Evolutionary conservation across 1,139 yeast species (phyloP), one percentile per base, ranked within the genome.

Genomic region (Entelexis paramagnoliae): DNA sequence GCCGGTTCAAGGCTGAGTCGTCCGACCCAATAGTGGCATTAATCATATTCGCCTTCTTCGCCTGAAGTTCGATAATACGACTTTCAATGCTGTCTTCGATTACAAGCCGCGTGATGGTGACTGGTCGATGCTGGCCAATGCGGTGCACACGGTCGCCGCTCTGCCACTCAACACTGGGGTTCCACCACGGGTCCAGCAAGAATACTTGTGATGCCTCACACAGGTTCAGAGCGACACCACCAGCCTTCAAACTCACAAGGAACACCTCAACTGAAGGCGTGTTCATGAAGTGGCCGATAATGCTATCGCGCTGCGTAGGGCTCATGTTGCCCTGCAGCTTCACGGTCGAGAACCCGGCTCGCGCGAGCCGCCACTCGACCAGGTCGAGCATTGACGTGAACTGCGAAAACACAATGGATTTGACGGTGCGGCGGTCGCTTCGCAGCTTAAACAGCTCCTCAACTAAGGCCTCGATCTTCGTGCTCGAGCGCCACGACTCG

Each of bases 151-250:
- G 80, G 67, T 93, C 99, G 71, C 95, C 95, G 47, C 95, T 84
- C 66, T 91, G 98, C 89, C 96, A 91, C 67, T 91, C 97, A 4
- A 88, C 94, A 61, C 95, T 83, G 0, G 97, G 97, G 64, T 91
- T 91, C 97, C 97, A 91, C 97, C 98, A 91, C 28, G 97, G 97
- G 63, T 91, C 98, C 73, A 91, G 74, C 48, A 91, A 74, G 60
- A 91, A 91, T 39, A 91, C 97, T 61, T 89, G 96, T 0, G 95
- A 87, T 0, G 98, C 98, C 64, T 93, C 98, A 63, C 96, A 89
- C 60, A 91, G 73, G 65, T 91, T 91, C 59, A 91, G 74, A 0
- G 98, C 98, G 35, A 91, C 98, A 68, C 98, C 98, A 59, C 99
- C 99, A 0, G 99, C 98, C 64, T 91, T 91, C 61, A 93, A 74